These are phyloP conservation scores for Trametopsis cervina DNA, from an alignment of 768 basidiomycete species.

Conservation along the genomic window DNA sequence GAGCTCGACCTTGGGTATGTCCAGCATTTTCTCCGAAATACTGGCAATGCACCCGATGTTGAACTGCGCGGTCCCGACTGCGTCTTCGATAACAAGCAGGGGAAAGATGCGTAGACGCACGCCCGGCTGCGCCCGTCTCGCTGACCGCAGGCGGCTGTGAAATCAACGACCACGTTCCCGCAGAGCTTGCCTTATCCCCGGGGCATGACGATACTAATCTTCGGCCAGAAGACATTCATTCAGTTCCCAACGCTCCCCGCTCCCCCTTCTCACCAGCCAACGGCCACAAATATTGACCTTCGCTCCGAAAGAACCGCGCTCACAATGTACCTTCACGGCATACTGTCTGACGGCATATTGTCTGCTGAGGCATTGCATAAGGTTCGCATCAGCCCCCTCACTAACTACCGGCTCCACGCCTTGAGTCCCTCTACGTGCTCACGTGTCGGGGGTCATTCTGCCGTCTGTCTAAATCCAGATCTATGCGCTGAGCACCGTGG, in stretches of 20 bases:
- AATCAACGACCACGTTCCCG: background rate
- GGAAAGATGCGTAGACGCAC: background rate
- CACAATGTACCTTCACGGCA: background rate
- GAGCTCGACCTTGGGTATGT: background rate
- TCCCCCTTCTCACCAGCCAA: background rate
- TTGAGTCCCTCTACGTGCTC: background rate
- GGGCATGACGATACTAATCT: conserved; percentile 7
- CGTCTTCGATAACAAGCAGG: background rate
- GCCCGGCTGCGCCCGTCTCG: background rate
- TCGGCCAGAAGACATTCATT: conserved; percentile 3
- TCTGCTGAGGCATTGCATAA: conserved; percentile 3
- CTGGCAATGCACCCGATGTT: background rate
- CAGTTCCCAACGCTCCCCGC: background rate
- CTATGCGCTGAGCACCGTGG: background rate
- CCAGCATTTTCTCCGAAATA: background rate
- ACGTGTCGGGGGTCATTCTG: background rate
- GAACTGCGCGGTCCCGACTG: background rate
- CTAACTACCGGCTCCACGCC: conserved; percentile 3
- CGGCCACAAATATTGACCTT: background rate
- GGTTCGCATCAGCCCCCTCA: conserved; percentile 10
- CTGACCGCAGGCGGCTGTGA: background rate
- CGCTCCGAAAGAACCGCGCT: background rate
- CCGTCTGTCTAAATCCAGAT: background rate
- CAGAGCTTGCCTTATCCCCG: background rate
- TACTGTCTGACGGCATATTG: background rate